Conservation (phyloP, 345 rosid genomes). For the Eucalyptus paniculata region DNA sequence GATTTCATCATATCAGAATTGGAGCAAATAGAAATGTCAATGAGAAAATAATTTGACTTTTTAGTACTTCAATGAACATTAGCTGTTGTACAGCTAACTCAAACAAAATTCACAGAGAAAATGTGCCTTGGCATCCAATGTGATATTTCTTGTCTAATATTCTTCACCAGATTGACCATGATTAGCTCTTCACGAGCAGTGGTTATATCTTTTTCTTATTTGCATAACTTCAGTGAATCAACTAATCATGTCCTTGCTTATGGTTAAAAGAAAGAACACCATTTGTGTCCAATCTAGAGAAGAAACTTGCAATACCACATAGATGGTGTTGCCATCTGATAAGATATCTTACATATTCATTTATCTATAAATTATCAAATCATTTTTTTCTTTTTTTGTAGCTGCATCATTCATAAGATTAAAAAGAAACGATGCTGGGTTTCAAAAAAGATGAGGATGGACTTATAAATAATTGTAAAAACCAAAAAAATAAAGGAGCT, state of each 20-base stretch:
- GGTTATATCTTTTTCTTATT: background rate
- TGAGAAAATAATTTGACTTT: background rate
- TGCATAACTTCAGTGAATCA: background rate
- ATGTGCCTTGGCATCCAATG: background rate
- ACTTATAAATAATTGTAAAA: background rate
- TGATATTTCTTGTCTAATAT: background rate
- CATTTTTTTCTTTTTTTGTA: background rate
- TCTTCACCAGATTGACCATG: background rate
- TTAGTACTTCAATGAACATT: background rate
- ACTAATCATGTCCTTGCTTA: background rate
- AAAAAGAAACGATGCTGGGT: background rate
- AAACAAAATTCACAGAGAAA: background rate
- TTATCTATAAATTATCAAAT: background rate
- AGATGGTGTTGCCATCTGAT: background rate
- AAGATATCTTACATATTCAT: background rate
- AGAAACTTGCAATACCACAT: background rate
- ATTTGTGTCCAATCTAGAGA: background rate
- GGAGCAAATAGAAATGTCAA: background rate
- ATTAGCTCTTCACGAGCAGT: background rate
- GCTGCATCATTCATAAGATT: background rate
- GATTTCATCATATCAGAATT: background rate
- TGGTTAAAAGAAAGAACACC: background rate
- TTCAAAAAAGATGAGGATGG: background rate
- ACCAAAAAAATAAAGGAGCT: background rate
- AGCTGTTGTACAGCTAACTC: background rate